A percentile compares a stretch with the other conserved stretches of the same genome.
phyloP scores from a whole-genome alignment of 306 rosid species.

The Begonia fuchsioides region DNA sequence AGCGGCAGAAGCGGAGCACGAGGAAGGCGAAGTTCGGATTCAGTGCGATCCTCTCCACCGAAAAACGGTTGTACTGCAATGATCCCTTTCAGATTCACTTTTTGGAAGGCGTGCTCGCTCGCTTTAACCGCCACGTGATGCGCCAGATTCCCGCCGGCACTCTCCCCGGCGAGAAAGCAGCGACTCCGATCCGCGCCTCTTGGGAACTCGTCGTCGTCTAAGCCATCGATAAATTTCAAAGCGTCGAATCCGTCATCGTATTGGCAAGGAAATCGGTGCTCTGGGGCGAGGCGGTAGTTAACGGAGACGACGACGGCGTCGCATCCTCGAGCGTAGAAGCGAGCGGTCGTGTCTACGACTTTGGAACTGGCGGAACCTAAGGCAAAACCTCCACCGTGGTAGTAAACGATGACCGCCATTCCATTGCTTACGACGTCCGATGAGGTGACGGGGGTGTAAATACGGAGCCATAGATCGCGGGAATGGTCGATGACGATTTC shows the following conservation, averaged over 20 bases:
- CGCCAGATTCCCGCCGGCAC: conserved; percentile 23
- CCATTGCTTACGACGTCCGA: background rate
- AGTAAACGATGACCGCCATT: conserved; percentile 9
- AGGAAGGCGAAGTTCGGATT: conserved; percentile 11
- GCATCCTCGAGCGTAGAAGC: conserved; percentile 3
- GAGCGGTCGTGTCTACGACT: conserved; percentile 4
- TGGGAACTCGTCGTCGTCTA: background rate
- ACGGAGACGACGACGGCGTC: conserved; percentile 17
- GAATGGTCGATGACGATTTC: conserved; percentile 1
- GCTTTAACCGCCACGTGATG: conserved; percentile 18
- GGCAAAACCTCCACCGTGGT: conserved; percentile 17
- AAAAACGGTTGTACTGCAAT: conserved; percentile 23
- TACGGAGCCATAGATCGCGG: conserved; percentile 2
- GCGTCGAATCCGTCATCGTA: conserved; percentile 23
- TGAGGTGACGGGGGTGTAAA: conserved; percentile 1
- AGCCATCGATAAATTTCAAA: conserved; percentile 11
- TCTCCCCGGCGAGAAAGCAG: conserved; percentile 22
- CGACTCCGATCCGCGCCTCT: conserved; percentile 1
- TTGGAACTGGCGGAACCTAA: conserved; percentile 6
- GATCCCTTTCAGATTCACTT: conserved; percentile 2
- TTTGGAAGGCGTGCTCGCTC: conserved; percentile 1
- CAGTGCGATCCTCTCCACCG: conserved; percentile 19
- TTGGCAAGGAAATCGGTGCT: conserved; percentile 12
- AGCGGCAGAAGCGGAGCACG: background rate
- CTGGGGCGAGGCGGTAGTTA: conserved; percentile 21